Conservation (phyloP, 2,329 filamentous ascomycete genomes). For the Stylonectria norvegica region DNA sequence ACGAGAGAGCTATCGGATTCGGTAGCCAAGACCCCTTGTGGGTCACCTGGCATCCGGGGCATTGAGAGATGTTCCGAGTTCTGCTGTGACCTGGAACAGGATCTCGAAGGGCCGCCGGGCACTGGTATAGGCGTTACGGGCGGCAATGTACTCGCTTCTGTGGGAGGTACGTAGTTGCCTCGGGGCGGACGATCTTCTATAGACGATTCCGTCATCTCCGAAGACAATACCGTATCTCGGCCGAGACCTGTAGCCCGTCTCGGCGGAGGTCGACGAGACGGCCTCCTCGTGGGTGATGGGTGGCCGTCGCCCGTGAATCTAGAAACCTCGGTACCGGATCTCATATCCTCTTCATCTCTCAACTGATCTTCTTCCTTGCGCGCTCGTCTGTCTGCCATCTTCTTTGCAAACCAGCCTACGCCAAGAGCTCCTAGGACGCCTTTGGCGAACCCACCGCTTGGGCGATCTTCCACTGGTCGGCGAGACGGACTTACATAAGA, state of each 20-base stretch:
- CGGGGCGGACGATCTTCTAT: slow-evolving; percentile 30
- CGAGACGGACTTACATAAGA: slow-evolving; percentile 62
- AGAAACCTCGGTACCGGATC: slow-evolving; percentile 59
- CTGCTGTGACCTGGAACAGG: slow-evolving; percentile 42
- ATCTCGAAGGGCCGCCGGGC: slow-evolving; percentile 28
- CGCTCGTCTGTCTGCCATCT: slow-evolving; percentile 55
- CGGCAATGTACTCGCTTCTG: slow-evolving; percentile 14
- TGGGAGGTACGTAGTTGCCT: slow-evolving; percentile 24
- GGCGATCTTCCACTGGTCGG: slow-evolving; percentile 44
- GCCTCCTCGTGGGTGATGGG: slow-evolving; percentile 44
- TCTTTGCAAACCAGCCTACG: slow-evolving; percentile 65
- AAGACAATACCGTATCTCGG: slow-evolving; percentile 27
- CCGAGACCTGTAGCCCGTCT: slow-evolving; percentile 31
- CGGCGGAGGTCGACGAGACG: slow-evolving; percentile 29
- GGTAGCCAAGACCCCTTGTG: slow-evolving; percentile 40
- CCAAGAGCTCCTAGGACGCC: slow-evolving; percentile 60
- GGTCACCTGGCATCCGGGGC: slow-evolving; percentile 54
- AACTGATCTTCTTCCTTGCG: slow-evolving; percentile 46
- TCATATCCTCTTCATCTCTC: slow-evolving; percentile 49
- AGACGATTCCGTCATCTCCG: slow-evolving; percentile 36
- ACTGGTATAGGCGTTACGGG: slow-evolving; percentile 22
- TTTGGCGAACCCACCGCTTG: slow-evolving; percentile 52
- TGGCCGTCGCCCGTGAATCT: slow-evolving; percentile 68
- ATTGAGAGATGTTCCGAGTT: slow-evolving; percentile 42
- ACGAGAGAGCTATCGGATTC: slow-evolving; percentile 30